phyloP scores from a whole-genome alignment of 495 filamentous ascomycete genomes.

The Rusavskia elegans region DNA sequence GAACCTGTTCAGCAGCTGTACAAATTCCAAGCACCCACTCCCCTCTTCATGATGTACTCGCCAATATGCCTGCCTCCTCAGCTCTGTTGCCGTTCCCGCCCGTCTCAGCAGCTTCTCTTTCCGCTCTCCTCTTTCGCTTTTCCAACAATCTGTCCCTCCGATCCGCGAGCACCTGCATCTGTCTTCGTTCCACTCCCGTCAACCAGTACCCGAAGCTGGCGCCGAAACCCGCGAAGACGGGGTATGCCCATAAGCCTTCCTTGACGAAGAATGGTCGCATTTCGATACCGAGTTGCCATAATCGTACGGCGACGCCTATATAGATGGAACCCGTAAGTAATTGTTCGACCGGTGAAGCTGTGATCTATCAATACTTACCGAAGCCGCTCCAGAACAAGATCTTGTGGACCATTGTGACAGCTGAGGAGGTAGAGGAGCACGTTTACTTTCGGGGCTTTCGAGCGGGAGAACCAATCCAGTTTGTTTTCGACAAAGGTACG shows the following conservation, averaged over 20 bases:
- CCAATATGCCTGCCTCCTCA: background rate
- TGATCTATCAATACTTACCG: conserved; percentile 41
- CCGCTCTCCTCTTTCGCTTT: conserved; percentile 66
- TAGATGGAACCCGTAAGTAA: background rate
- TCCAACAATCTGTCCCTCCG: conserved; percentile 66
- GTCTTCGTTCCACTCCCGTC: conserved; percentile 64
- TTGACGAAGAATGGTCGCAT: conserved; percentile 84
- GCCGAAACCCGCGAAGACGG: conserved; percentile 68
- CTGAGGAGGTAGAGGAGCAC: background rate
- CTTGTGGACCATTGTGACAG: conserved; percentile 47
- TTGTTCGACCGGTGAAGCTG: background rate
- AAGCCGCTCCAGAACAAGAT: conserved; percentile 94
- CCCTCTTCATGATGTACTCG: too few relatives aligned
- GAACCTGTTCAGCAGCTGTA: too few relatives aligned
- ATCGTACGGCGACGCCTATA: conserved; percentile 70
- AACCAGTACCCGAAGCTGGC: conserved; percentile 95
- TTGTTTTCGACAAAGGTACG: background rate
- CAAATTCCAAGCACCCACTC: too few relatives aligned
- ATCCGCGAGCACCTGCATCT: conserved; percentile 57
- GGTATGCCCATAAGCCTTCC: conserved; percentile 75
- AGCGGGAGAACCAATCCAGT: background rate
- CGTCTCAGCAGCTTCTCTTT: conserved; percentile 28
- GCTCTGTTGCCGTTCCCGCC: background rate
- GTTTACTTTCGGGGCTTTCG: background rate
- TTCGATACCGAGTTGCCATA: conserved; percentile 95